Base-by-base conservation (phyloP, 106 monocot species). In the Platanthera guangdongensis region DNA sequence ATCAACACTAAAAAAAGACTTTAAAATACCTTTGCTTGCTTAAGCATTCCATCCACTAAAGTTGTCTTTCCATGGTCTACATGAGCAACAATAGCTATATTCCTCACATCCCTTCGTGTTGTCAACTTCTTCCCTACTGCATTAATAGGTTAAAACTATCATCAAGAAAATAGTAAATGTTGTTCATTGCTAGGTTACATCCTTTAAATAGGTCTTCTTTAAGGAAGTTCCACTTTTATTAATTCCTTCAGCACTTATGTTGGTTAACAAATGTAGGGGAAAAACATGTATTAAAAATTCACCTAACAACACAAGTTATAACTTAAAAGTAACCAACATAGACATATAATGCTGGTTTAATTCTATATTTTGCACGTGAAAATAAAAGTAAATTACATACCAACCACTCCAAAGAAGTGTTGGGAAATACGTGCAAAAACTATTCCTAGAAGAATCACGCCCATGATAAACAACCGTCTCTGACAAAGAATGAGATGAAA, bases 41-140 rank as follows among this genome's bases (percentile, higher is more conserved):
- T 87, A 59, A 97, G 80, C 97, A 94, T 97, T 9, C 91, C 81
- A 82, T 97, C 97, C 65, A 97, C 97, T 73, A 97, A 77, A 39
- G 97, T 97, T 77, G 97, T 97, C 80, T 97, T 94, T 28, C 97
- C 97, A 80, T 97, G 97, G 86, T 97, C 94, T 10, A 97, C 97
- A 82, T 97, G 97, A 76, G 97, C 97, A 88, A 97, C 88, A 65
- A 94, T 97, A 30, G 97, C 97, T 74, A 97, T 88, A 79, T 97
- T 97, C 45, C 97, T 70, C 75, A 97, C 93, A 89, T 97, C 89
- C 80, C 88, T 93, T 88, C 96, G 86, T n/a, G 93, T 96, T 45
- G 71, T 76, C 52, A 80, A 54, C 62, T 79, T 84, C 78, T 84
- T 95, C 78, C 84, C 88, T 53, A 75, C 93, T 86, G 74, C 47